A percentile compares a stretch with the other conserved stretches of the same genome.
Evolutionary conservation across 2,329 filamentous ascomycete genomes (phyloP).

Genomic region (Botrytis pseudocinerea): DNA sequence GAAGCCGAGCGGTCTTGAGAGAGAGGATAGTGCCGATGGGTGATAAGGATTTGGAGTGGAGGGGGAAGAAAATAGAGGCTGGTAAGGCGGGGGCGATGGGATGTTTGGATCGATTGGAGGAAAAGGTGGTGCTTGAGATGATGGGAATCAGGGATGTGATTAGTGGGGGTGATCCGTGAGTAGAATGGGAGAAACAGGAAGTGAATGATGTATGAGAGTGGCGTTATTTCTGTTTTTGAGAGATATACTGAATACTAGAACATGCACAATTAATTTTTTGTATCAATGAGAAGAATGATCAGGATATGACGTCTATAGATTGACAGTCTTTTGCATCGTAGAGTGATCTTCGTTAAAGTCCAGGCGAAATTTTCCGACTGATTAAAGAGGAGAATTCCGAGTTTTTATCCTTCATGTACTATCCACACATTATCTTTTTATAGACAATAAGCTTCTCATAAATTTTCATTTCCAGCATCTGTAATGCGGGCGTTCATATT

Average conservation of each 20-base stretch:
- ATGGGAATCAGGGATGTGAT: constrained; percentile 41
- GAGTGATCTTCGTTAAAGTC: constrained; percentile 6
- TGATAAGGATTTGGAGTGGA: constrained; percentile 67
- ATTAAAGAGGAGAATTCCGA: constrained; percentile 1
- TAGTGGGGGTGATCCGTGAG: constrained; percentile 29
- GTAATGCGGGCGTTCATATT: constrained; percentile 1
- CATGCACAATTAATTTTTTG: constrained; percentile 14
- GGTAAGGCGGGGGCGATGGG: constrained; percentile 25
- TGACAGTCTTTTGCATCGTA: background rate
- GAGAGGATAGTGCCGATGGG: constrained; percentile 73
- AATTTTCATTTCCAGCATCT: background rate
- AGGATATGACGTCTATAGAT: background rate
- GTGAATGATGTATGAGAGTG: constrained; percentile 6
- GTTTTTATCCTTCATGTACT: background rate
- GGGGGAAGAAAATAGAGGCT: constrained; percentile 44
- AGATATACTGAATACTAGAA: constrained; percentile 14
- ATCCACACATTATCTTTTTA: constrained; percentile 7
- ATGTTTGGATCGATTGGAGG: constrained; percentile 63
- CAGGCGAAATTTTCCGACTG: background rate
- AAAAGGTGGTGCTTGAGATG: constrained; percentile 71
- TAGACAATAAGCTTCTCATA: background rate
- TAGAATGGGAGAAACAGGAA: background rate
- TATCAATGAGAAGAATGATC: constrained; percentile 4
- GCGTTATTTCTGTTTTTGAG: constrained; percentile 10
- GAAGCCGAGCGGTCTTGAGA: constrained; percentile 66